Percentiles rank a stretch among this genome's conserved stretches.
Evolutionary conservation across 176 grass and related monocot genomes (phyloP).

Genomic region (Raddia distichophylla): DNA sequence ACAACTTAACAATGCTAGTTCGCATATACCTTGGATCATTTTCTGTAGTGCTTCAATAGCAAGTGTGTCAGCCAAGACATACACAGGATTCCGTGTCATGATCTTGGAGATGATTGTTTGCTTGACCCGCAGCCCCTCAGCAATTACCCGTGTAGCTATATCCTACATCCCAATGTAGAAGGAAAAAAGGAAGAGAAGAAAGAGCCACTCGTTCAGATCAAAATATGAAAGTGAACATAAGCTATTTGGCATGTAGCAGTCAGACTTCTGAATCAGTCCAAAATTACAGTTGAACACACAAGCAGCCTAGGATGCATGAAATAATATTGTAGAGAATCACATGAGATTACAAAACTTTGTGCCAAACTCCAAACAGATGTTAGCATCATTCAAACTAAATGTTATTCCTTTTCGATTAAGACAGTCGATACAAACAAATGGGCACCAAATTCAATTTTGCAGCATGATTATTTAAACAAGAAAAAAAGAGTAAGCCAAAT

Average conservation of each 20-base stretch:
- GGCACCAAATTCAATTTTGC: neutral
- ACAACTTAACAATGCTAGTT: neutral
- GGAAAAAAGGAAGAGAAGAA: neutral
- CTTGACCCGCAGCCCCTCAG: conserved; percentile 76
- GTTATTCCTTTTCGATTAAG: neutral
- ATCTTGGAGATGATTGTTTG: conserved; percentile 92
- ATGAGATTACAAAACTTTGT: neutral
- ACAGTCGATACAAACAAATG: neutral
- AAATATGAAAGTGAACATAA: neutral
- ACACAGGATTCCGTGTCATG: conserved; percentile 83
- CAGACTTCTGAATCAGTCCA: neutral
- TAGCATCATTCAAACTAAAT: neutral
- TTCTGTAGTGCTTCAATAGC: conserved; percentile 93
- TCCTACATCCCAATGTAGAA: conserved; percentile 57
- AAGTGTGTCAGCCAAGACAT: conserved; percentile 70
- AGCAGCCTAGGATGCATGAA: neutral
- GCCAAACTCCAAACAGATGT: neutral
- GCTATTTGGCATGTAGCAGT: neutral
- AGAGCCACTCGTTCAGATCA: neutral
- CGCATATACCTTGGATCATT: conserved; percentile 83
- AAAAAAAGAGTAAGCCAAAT: neutral
- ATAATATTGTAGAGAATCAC: neutral
- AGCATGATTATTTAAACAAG: conserved; percentile 5
- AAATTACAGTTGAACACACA: neutral
- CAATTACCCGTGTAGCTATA: conserved; percentile 82